phyloP scores from a whole-genome alignment of 2,329 filamentous ascomycete genomes.

The Venturiaceae sp. region DNA sequence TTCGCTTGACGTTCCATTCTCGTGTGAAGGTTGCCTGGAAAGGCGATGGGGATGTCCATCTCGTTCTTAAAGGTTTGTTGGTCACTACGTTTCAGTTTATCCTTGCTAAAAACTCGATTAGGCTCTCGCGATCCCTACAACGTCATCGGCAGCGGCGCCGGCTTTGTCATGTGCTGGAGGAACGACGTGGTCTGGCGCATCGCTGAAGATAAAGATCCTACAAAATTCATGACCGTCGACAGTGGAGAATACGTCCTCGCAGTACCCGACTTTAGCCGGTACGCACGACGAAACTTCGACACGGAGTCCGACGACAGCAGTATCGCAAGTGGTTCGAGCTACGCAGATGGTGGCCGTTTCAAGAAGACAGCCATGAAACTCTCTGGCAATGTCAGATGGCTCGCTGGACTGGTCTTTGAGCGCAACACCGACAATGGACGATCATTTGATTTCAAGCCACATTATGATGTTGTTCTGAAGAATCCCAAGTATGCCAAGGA shows the following conservation, averaged over 20 bases:
- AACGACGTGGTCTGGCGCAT: conserved; percentile 86
- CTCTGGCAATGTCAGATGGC: conserved; percentile 90
- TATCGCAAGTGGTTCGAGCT: conserved; percentile 50
- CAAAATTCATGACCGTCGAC: conserved; percentile 89
- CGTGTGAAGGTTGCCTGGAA: conserved; percentile 84
- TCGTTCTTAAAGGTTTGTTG: conserved; percentile 69
- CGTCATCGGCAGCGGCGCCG: conserved; percentile 84
- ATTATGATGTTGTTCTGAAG: conserved; percentile 84
- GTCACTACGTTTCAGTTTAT: neutral
- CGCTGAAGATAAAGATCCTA: conserved; percentile 75
- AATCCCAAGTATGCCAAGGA: conserved; percentile 64
- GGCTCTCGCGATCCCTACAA: conserved; percentile 83
- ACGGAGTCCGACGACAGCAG: conserved; percentile 45
- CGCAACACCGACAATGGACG: conserved; percentile 65
- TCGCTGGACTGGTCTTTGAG: conserved; percentile 87
- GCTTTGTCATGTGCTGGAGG: conserved; percentile 97
- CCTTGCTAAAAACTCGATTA: conserved; percentile 15
- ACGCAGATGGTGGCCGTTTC: conserved; percentile 61
- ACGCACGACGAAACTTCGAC: conserved; percentile 58
- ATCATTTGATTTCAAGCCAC: conserved; percentile 81
- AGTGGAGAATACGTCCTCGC: conserved; percentile 93
- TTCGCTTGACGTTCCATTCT: conserved; percentile 88
- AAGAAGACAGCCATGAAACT: conserved; percentile 99
- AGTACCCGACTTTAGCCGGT: conserved; percentile 84
- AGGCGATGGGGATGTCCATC: conserved; percentile 88